These are phyloP conservation scores for Eragrostis curvula DNA, from an alignment of 176 grass and related monocot genomes.

Conservation along the genomic window DNA sequence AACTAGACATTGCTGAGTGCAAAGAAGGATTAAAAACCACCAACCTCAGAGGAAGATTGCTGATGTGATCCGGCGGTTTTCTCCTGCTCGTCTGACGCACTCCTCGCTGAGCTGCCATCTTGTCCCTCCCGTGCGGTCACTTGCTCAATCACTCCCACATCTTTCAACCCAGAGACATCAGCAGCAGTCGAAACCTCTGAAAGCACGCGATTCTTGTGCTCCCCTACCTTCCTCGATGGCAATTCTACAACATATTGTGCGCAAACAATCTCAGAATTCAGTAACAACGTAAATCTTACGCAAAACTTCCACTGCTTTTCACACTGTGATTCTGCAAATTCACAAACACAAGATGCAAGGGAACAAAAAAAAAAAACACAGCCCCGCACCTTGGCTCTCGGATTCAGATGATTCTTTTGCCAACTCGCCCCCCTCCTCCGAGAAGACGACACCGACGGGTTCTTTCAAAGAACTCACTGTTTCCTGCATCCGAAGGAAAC, in stretches of 20 bases:
- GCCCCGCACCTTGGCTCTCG: constrained; percentile 4
- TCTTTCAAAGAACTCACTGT: constrained; percentile 33
- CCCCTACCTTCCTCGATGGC: background rate
- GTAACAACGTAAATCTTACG: background rate
- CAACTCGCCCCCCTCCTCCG: background rate
- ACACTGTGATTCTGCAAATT: background rate
- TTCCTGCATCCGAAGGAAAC: constrained; percentile 38
- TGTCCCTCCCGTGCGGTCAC: background rate
- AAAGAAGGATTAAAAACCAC: background rate
- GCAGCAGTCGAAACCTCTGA: constrained; percentile 24
- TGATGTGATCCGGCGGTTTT: constrained; percentile 18
- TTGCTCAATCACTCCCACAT: constrained; percentile 39
- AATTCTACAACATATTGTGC: constrained; percentile 43
- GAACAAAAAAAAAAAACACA: background rate
- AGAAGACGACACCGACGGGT: constrained; percentile 21
- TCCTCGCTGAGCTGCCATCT: constrained; percentile 19
- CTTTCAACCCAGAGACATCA: background rate
- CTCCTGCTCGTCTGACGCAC: background rate
- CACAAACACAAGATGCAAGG: background rate
- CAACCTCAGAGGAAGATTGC: constrained; percentile 47
- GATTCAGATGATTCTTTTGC: constrained; percentile 10
- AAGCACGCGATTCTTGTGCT: constrained; percentile 52
- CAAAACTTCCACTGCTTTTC: background rate
- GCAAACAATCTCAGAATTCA: constrained; percentile 19
- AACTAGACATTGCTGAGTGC: constrained; percentile 21